Evolutionary conservation across 2,329 filamentous ascomycete species (phyloP).

Genomic region (Colletotrichum costaricense): DNA sequence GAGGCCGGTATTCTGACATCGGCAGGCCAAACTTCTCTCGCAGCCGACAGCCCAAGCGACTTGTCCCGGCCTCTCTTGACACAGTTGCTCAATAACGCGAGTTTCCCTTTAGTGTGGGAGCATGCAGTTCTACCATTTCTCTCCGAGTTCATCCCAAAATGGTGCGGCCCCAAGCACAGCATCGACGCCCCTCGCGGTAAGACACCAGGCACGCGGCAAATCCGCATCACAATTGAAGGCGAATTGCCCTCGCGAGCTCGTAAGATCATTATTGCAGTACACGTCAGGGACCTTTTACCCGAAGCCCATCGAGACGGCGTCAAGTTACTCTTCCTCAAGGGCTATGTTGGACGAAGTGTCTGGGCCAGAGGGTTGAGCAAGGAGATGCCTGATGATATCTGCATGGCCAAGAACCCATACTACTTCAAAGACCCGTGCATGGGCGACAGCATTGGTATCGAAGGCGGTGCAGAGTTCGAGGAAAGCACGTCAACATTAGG

Average conservation of each 20-base stretch:
- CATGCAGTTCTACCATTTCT: slow-evolving; percentile 57
- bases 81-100: slow-evolving; percentile 46
- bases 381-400: slow-evolving; percentile 54
- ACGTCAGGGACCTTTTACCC: slow-evolving; percentile 55
- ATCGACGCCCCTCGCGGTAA: slow-evolving; percentile 52
- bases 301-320: slow-evolving; percentile 43
- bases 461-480: slow-evolving; percentile 41
- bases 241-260: slow-evolving; percentile 47
- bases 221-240: slow-evolving; percentile 54
- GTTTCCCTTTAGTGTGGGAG: slow-evolving; percentile 55
- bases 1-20: background rate
- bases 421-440: slow-evolving; percentile 55
- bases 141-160: slow-evolving; percentile 53
- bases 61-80: slow-evolving; percentile 41
- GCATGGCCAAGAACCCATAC: slow-evolving; percentile 54
- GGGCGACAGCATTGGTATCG: slow-evolving; percentile 57
- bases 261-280: slow-evolving; percentile 51
- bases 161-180: slow-evolving; percentile 53
- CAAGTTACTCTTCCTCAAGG: slow-evolving; percentile 52
- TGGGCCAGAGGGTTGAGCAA: slow-evolving; percentile 54
- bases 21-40: slow-evolving; percentile 40
- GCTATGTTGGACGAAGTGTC: slow-evolving; percentile 49
- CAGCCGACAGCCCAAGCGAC: slow-evolving; percentile 47
- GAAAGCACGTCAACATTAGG: slow-evolving; percentile 56
- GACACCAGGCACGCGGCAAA: slow-evolving; percentile 47